Base-by-base conservation (phyloP, 1,284 basidiomycete genomes). In the Cerioporus squamosus region DNA sequence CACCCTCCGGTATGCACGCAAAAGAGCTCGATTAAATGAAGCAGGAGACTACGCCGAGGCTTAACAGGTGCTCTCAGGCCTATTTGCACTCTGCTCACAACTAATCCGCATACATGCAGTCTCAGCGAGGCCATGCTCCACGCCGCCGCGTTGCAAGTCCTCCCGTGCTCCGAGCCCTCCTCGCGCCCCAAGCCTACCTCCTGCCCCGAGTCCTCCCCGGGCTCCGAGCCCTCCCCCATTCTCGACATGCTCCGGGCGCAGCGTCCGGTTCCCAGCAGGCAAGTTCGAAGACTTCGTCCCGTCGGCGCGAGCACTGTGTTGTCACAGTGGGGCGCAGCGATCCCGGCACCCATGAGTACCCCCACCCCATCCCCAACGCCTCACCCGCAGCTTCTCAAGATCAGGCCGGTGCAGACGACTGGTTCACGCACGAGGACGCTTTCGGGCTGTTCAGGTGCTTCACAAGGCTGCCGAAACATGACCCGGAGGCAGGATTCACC, bases 381-480 rank as follows among this genome's bases (percentile, higher is more conserved):
- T 15, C 24, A 3, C 18, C 38, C 0, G 2, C 44, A 15, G n/a
- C 44, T 2, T 43, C 43, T 15, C 29, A 26, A 1, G n/a, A 31
- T 1, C 22, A 53, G 8, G 44, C 45, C 18, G 36, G 23, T 1
- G 44, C 23, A 4, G 52, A 53, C 23, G 36, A 46, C 5, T 36
- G 33, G 33, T 15, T 4, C 14, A 55, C 48, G 0, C 0, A 5
- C 3, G 48, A 43, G 18, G 48, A 46, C 15, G 26, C 44, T 1
- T 59, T 59, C 8, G 39, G 57, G 5, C 8, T 55, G 2, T 59
- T 38, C 48, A 48, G 53, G 7, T 18, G 38, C 20, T 55, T 55
- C 40, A n/a, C 36, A 3, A 14, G 36, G 3, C 24, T 38, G 2
- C 53, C 49, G 0, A 48, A 59, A 20, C 45, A 33, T 2, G 53